A percentile compares a stretch with the other conserved stretches of the same genome.
Conservation (phyloP, 1,139 yeast species). For the Taphrina sp. region DNA sequence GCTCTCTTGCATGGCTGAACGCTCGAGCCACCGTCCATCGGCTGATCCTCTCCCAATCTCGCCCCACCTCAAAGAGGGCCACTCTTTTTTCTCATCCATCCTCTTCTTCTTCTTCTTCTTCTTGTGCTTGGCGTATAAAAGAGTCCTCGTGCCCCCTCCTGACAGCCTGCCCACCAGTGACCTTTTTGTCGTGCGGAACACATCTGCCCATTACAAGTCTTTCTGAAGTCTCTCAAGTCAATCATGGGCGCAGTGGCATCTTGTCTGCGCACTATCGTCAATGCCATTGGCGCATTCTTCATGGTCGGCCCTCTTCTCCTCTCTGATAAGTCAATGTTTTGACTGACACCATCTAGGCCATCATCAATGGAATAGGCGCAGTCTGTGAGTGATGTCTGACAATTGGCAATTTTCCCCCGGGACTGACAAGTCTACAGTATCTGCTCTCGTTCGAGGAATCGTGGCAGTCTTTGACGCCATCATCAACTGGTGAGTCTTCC, state of each 20-base stretch:
- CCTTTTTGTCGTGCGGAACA: no score
- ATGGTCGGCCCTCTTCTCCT: constrained; percentile 1
- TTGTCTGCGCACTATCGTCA: constrained; percentile 29
- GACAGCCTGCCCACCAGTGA: background rate
- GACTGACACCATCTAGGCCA: constrained; percentile 15
- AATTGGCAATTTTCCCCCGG: no score
- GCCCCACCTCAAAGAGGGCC: no score
- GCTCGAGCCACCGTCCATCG: no score
- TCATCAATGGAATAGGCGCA: constrained; percentile 30
- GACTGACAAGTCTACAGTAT: background rate
- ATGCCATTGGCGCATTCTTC: constrained; percentile 29
- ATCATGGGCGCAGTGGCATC: constrained; percentile 33
- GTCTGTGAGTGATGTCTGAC: background rate
- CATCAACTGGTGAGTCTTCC: constrained; percentile 18
- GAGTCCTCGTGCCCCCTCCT: background rate
- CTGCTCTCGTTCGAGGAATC: constrained; percentile 30
- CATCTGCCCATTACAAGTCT: background rate
- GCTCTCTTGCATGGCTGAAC: no score
- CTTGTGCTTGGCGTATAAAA: background rate
- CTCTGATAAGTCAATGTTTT: background rate
- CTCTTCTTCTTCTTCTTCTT: no score
- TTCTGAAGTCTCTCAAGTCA: no score
- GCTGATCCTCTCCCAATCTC: no score
- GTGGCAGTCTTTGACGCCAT: constrained; percentile 27
- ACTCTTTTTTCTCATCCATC: no score